Conservation (phyloP, 164 flowering plant genomes). For the Stephania cephalantha region DNA sequence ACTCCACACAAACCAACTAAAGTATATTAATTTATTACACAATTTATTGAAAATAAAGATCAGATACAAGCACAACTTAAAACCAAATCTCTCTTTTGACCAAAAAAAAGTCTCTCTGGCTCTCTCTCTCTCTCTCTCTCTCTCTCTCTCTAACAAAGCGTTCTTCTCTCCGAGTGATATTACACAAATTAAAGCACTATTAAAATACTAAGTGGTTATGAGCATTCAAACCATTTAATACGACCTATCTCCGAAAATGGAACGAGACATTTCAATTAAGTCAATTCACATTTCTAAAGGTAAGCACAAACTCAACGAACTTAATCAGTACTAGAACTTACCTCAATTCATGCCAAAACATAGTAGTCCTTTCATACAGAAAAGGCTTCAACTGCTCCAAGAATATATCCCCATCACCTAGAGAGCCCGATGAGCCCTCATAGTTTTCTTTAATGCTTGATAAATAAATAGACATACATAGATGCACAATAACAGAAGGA, state of each 20-base stretch:
- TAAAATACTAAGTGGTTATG: too few species aligned
- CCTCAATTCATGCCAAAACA: conserved; percentile 89
- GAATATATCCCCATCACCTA: conserved; percentile 18
- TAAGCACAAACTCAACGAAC: neutral
- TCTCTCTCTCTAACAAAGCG: too few species aligned
- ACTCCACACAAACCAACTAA: too few species aligned
- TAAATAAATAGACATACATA: conserved; percentile 48
- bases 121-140: too few species aligned
- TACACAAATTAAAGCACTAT: too few species aligned
- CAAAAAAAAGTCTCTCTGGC: too few species aligned
- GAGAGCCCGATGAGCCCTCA: conserved; percentile 8
- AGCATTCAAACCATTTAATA: too few species aligned
- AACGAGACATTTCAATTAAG: neutral
- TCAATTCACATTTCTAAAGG: neutral
- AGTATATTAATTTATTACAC: too few species aligned
- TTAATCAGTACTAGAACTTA: conserved; percentile 6
- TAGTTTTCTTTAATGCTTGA: conserved; percentile 28
- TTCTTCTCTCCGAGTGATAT: too few species aligned
- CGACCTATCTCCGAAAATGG: neutral
- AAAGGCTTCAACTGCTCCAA: conserved; percentile 47
- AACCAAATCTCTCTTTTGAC: too few species aligned
- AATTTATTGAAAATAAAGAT: too few species aligned
- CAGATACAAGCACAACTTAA: too few species aligned
- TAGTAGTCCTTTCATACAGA: conserved; percentile 34
- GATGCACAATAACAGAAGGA: conserved; percentile 64